Evolutionary conservation across 192 early-diverging fungal genomes (phyloP).

Genomic region (Mortierella alpina): DNA sequence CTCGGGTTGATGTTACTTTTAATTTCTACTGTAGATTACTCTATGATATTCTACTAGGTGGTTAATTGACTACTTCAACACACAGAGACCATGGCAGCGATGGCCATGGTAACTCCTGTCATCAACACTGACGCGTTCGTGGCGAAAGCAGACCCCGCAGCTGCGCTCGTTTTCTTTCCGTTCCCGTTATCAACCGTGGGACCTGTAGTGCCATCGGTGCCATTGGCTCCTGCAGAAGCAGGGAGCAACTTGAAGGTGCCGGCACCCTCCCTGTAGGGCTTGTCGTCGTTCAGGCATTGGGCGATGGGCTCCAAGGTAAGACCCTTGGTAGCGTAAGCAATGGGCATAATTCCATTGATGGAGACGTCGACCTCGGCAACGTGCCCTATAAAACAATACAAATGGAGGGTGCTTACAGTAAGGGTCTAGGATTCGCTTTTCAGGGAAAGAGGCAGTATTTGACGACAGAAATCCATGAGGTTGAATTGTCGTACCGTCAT

Average conservation of each 20-base stretch:
- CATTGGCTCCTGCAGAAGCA: neutral
- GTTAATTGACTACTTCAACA: too few species aligned
- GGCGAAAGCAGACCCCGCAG: neutral
- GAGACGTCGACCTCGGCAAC: constrained; percentile 60
- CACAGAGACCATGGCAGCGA: constrained; percentile 13
- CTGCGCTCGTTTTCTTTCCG: too few species aligned
- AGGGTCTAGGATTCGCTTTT: too few species aligned
- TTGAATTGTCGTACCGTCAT: constrained; percentile 48
- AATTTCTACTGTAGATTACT: too few species aligned
- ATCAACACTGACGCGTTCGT: constrained; percentile 4
- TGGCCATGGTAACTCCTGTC: neutral
- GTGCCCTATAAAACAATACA: constrained; percentile 32
- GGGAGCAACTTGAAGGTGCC: constrained; percentile 28
- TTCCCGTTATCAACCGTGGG: neutral
- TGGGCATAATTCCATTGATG: constrained; percentile 38
- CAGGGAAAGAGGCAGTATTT: neutral
- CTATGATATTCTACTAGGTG: too few species aligned
- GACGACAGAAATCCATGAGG: neutral
- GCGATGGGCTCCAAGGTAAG: constrained; percentile 51
- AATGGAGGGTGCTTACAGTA: constrained; percentile 25
- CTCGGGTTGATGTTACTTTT: too few species aligned
- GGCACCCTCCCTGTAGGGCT: constrained; percentile 52
- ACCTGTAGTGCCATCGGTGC: neutral
- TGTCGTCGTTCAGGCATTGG: constrained; percentile 50
- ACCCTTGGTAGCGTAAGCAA: constrained; percentile 31